phyloP scores from a whole-genome alignment of 139 green algal species.

The Zygnema circumcarinatum region DNA sequence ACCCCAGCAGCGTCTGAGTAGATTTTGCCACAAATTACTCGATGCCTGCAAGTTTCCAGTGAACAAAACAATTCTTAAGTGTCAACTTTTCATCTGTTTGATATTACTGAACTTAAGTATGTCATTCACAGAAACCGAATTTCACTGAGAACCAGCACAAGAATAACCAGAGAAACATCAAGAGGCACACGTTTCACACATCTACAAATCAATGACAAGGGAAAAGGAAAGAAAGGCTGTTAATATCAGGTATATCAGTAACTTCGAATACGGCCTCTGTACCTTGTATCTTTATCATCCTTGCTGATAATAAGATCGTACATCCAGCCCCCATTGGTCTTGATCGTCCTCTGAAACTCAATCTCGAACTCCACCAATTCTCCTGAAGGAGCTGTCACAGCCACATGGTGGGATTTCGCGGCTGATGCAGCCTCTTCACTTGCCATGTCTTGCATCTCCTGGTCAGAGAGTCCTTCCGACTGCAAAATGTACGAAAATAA shows the following conservation, averaged over 20 bases:
- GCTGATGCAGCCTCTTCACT: not conserved
- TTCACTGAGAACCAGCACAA: too few species aligned
- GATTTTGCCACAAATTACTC: constrained; percentile 23
- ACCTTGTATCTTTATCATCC: constrained; percentile 73
- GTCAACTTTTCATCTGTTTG: not conserved
- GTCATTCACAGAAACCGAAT: too few species aligned
- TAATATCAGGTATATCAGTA: too few species aligned
- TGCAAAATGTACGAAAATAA: not conserved
- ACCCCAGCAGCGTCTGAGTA: constrained; percentile 31
- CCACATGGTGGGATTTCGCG: constrained; percentile 2
- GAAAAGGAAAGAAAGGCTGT: too few species aligned
- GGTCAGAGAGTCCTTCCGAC: constrained; percentile 17
- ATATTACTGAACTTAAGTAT: too few species aligned
- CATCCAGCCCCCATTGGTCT: constrained; percentile 84
- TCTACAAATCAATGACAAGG: too few species aligned
- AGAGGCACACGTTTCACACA: too few species aligned
- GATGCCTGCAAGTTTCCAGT: constrained; percentile 42
- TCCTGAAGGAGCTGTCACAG: not conserved
- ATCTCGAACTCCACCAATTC: constrained; percentile 79
- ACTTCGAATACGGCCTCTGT: too few species aligned
- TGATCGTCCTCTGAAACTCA: constrained; percentile 61
- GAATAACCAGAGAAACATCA: too few species aligned
- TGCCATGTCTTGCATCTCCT: constrained; percentile 1
- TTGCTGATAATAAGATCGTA: constrained; percentile 76
- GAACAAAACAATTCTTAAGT: not conserved